Evolutionary conservation across 768 basidiomycete species (phyloP), one percentile per base, ranked within the genome.

Genomic region (Auricularia cornea): DNA sequence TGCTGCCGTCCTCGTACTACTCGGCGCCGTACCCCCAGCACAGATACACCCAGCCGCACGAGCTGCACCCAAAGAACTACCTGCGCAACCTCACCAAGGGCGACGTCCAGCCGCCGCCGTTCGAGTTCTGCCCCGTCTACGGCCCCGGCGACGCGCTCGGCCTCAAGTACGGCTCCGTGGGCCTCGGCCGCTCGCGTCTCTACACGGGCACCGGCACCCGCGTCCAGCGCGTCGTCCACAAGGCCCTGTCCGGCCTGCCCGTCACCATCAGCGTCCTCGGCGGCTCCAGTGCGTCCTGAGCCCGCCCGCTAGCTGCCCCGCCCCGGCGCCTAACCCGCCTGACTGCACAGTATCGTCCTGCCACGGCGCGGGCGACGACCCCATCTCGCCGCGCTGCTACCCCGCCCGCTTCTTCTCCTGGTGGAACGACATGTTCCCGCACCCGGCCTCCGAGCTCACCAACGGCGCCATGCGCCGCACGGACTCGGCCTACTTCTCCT

Each of bases 401-500:
- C 96, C 97, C 1, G 87, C 90, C n/a, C 85, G 85, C 61, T 92
- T 98, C 78, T 98, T 98, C 79, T 80, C 88, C 60, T 99, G 97
- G 96, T 97, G 96, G 92, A 93, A 95, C 76, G 83, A 80, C 61
- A 84, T 98, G n/a, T 99, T 99, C 77, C 97, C 96, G 0, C 93
- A 99, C 74, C 96, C 96, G 0, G 95, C 94, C 2, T 94, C 95
- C 12, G 95, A 98, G 73, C 83, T 99, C 68, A 99, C 96, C 30
- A 99, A 99, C 74, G 96, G 96, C 38, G 96, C 96, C 3, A 90
- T 95, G 83, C 83, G 93, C 18, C 86, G 87, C 59, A 94, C 95
- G 26, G 89, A 90, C 74, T 94, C 94, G 1, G 89, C 87, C 12
- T 99, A 99, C 77, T 99, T 95, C 79, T 90, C 89, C 10, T 98